Base-by-base conservation (phyloP, 108 stramenopile species). In the Aureococcus anophagefferens region DNA sequence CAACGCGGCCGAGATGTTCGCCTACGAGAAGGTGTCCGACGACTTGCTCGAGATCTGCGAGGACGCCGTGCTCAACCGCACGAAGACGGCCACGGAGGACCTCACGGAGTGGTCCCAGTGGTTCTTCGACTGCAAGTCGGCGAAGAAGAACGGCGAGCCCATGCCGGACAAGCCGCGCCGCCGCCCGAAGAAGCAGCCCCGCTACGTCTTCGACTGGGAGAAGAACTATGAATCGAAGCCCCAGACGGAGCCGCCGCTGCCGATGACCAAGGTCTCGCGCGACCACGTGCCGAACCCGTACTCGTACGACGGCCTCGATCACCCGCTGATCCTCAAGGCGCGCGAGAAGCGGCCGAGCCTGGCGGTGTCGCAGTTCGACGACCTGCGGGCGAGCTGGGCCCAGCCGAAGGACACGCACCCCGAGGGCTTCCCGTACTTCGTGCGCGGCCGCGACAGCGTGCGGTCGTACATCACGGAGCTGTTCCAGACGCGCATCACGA, bases 1-100 rank as follows among this genome's bases (percentile, higher is more conserved):
- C 37, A 99, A 99, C 83, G 90, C 96, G 14, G 82, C 91, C 35
- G 94, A 96, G 77, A 89, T 99, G 88, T 70, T 96, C 30, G 76
- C 83, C 13, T 73, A 90, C 65, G 78, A 80, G 67, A 93, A 96
- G 70, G 86, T 99, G 33, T 91, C 94, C 64, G 76, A 84, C 29
- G 92, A 94, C 32, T 78, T 99, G 21, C 85, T 77, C 30, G 67
- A 81, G 51, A 81, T 88, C 28, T 88, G 88, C 65, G 96, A 97
- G 73, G 88, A 96, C 66, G 77, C 80, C 0, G 85, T 87, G 33
- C 30, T 85, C n/a, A 84, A 84, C 79, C 59, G 64, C 33, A 77
- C 59, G 7, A 1, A 16, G 17, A 59, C 17, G 51, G 51, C 51
- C 21, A 59, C 51, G 7, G 51, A 59, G 25, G 21, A 16, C 0